Conservation (phyloP, 2,329 filamentous ascomycete species). For the Paecilomyces sp. region DNA sequence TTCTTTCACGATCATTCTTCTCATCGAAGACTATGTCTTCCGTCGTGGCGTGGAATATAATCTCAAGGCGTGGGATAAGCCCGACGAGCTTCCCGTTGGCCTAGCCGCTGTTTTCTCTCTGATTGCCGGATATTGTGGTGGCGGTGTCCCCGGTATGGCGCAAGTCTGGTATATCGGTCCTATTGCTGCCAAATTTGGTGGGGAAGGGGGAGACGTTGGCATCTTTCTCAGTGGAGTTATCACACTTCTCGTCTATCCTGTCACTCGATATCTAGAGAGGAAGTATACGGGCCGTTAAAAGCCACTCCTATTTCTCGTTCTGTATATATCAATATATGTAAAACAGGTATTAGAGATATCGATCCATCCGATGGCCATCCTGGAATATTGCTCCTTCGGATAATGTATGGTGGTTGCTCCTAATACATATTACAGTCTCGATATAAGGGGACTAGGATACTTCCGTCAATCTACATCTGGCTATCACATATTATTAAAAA, state of each 20-base stretch:
- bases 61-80: constrained; percentile 12
- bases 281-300: constrained; percentile 5
- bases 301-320: neutral
- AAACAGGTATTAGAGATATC: too few relatives aligned
- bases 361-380: too few relatives aligned
- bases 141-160: constrained; percentile 10
- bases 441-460: too few relatives aligned
- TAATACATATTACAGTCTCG: too few relatives aligned
- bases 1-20: constrained; percentile 10
- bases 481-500: neutral
- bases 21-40: constrained; percentile 12
- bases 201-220: constrained; percentile 11
- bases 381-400: too few relatives aligned
- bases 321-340: too few relatives aligned
- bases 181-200: constrained; percentile 9
- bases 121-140: constrained; percentile 7
- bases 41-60: constrained; percentile 12
- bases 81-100: constrained; percentile 10
- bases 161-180: constrained; percentile 14
- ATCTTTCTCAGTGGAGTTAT: constrained; percentile 7
- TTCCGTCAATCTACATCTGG: too few relatives aligned
- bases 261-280: constrained; percentile 8
- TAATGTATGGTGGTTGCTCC: too few relatives aligned
- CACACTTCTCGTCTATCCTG: constrained; percentile 6
- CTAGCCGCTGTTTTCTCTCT: constrained; percentile 9